Evolutionary conservation across 352 stramenopile species (phyloP), one percentile per base, ranked within the genome.

Genomic region (Pythium coloratum): DNA sequence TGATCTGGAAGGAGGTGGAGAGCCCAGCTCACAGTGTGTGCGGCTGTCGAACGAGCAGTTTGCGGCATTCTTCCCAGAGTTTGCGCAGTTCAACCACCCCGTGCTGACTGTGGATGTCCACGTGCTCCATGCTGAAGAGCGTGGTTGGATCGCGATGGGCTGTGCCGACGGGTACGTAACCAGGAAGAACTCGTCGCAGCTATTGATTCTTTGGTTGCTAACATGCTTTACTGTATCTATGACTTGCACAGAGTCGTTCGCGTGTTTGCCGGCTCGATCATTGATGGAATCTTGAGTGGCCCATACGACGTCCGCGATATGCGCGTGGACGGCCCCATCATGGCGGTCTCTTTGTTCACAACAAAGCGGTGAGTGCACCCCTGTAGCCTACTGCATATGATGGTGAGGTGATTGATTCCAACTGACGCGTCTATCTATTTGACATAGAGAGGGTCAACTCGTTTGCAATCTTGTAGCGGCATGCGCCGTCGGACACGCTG

Each of bases 41-140:
- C 82, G 80, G 3, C 66, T 94, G 33, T 60, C 75, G 8, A 88
- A 78, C 24, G 77, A 88, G 10, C 83, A 91, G 20, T 90, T 94
- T 57, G 78, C 76, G 12, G 34, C 49, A 0, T 94, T 90, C 58
- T 91, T 94, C 62, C 83, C 86, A 10, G 82, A 92, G 44, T 80
- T 94, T 50, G 80, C 70, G 5, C 61, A 77, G 16, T 91, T 93
- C 55, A 59, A 66, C 14, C 75, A 86, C 53, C 80, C 79, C 0
- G 76, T 91, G 24, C 51, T 93, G 36, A 67, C 77, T 5, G 76
- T 89, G 12, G 76, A 91, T 64, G 61, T 67, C 32, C 66, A 86
- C 20, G 56, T 59, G 14, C 36, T 73, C 0, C 51, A 61, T 10
- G 54, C 64, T 10, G 68, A 62, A 20, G 71, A 81, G 14, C 58